phyloP scores from a whole-genome alignment of 2,329 filamentous ascomycete genomes.

The Colletotrichum nymphaeae region DNA sequence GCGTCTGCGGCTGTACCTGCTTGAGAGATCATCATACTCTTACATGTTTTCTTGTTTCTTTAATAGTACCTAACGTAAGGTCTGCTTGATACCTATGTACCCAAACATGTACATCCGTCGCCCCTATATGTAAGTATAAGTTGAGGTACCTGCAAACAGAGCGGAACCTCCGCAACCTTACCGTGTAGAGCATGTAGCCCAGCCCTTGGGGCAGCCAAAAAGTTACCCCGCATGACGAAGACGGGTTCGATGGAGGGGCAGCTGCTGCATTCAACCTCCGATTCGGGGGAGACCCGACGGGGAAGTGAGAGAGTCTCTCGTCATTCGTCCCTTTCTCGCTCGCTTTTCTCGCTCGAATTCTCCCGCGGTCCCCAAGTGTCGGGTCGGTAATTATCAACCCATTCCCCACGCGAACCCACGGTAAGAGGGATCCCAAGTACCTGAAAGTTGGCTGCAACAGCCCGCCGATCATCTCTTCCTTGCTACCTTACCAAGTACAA shows the following conservation, averaged over 20 bases:
- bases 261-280: neutral
- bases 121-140: neutral
- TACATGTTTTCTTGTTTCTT: too few relatives aligned
- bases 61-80: neutral
- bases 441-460: neutral
- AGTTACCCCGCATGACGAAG: slow-evolving; percentile 31
- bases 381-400: neutral
- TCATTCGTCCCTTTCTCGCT: neutral
- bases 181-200: neutral
- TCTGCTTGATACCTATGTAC: too few relatives aligned
- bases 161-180: neutral
- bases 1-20: neutral
- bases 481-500: neutral
- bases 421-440: neutral
- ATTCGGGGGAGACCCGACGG: slow-evolving; percentile 1
- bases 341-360: neutral
- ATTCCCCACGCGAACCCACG: neutral
- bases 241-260: slow-evolving; percentile 24
- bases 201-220: neutral
- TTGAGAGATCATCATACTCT: neutral
- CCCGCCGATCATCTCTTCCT: neutral
- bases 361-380: too few relatives aligned
- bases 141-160: too few relatives aligned
- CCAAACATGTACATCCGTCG: too few relatives aligned
- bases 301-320: neutral